Evolutionary conservation across 83 land plant genomes (phyloP), one percentile per base, ranked within the genome.

Genomic region (Picea engelmannii): DNA sequence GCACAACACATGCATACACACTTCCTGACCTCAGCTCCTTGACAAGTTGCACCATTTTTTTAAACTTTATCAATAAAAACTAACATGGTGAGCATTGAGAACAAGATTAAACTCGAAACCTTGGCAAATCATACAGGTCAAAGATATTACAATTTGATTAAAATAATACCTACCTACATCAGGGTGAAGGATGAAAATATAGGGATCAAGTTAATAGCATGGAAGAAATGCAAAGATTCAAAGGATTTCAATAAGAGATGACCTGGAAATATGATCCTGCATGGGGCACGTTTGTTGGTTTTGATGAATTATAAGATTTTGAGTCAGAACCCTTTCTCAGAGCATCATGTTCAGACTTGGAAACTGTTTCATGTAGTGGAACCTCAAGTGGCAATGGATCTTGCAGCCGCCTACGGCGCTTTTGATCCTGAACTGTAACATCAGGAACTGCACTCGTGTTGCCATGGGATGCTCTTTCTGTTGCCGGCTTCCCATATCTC

Each of bases 231-330:
- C 11, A 73, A 42, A 44, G 24, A 73, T 42, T 73, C 58, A 44
- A 73, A 73, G 58, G 5, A 21, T 9, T 73, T 44, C 76, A 73
- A 20, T 73, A 73, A n/a, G 76, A 73, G n/a, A 40, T 44, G 55
- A 71, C 76, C 76, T 73, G 76, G 52, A 44, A 44, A 73, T 18
- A 73, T 24, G 76, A 73, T 73, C 58, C 76, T 42, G 76, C 76
- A 73, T 42, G 20, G 6, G 55, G 13, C 76, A 44, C 24, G 10
- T n/a, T 47, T 44, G 21, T 73, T 47, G 76, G 55, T 73, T 73
- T 73, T 47, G 76, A 73, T 73, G 76, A 47, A 18, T 73, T 52
- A 8, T 20, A 44, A 73, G 40, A 20, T 73, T 73, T 73, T n/a
- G 76, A 58, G 47, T 73, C 76, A 73, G 76, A 73, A 11, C 76